Evolutionary conservation across 805 yeast species (phyloP).

Genomic region (Candida krabiensis): DNA sequence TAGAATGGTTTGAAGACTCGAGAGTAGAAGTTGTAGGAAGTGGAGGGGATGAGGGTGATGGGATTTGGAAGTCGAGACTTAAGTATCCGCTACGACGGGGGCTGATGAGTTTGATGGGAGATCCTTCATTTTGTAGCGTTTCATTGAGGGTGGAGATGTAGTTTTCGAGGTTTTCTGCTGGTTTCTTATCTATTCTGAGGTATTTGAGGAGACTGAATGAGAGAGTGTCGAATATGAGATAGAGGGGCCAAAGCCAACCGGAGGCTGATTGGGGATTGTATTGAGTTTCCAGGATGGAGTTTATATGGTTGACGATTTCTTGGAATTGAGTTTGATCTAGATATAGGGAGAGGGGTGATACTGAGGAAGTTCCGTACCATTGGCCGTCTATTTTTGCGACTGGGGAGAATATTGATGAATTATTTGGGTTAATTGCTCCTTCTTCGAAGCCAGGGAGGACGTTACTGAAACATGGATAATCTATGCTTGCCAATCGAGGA

Average conservation of each 20-base stretch:
- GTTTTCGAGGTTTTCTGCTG: conserved; percentile 41
- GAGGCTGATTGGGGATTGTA: too few species aligned
- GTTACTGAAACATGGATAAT: conserved; percentile 56
- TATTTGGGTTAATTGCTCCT: conserved; percentile 47
- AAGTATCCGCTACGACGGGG: conserved; percentile 56
- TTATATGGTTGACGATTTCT: conserved; percentile 44
- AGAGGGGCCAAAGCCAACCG: conserved; percentile 35
- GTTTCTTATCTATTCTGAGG: conserved; percentile 33
- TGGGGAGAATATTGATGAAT: conserved; percentile 31
- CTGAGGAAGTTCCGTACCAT: conserved; percentile 52
- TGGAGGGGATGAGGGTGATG: too few species aligned
- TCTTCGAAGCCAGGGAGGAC: conserved; percentile 61
- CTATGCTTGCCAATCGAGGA: conserved; percentile 49
- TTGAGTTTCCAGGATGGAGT: conserved; percentile 40
- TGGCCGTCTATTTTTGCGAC: conserved; percentile 41
- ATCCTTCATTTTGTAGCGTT: conserved; percentile 16
- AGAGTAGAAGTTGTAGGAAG: too few species aligned
- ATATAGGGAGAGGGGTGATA: conserved; percentile 47
- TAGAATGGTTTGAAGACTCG: too few species aligned
- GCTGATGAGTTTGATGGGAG: conserved; percentile 42
- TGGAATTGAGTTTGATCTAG: conserved; percentile 39
- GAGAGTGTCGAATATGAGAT: conserved; percentile 41
- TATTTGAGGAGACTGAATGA: conserved; percentile 42
- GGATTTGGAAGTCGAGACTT: conserved; percentile 56
- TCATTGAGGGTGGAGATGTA: conserved; percentile 38